These are phyloP conservation scores for Aspergillus ostianus DNA, from an alignment of 495 filamentous ascomycete species.

Conservation along the genomic window DNA sequence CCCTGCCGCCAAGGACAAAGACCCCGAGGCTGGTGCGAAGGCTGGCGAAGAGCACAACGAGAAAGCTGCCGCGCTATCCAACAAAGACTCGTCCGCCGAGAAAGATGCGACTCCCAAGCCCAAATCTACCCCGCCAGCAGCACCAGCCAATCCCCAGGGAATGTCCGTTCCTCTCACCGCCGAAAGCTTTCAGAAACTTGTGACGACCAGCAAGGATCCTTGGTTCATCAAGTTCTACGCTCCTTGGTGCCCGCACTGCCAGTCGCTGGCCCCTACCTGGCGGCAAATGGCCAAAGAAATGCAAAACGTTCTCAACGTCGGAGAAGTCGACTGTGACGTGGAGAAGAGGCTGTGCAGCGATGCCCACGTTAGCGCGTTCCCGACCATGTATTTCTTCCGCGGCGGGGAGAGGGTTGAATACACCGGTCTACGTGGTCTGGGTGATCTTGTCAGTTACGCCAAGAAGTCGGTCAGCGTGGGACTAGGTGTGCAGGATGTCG, in stretches of 20 bases:
- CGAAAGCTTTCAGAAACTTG: constrained; percentile 81
- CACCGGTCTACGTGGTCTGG: constrained; percentile 85
- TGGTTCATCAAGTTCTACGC: constrained; percentile 99
- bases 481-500: constrained; percentile 75
- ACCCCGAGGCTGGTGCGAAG: constrained; percentile 41
- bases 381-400: constrained; percentile 90
- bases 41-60: constrained; percentile 48
- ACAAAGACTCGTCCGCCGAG: constrained; percentile 32
- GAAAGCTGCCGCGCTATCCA: constrained; percentile 31
- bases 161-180: constrained; percentile 71
- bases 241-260: constrained; percentile 95
- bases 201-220: constrained; percentile 83
- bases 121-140: constrained; percentile 41
- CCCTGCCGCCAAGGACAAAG: constrained; percentile 49
- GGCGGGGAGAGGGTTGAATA: constrained; percentile 92
- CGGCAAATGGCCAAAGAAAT: constrained; percentile 84
- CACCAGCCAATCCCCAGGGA: constrained; percentile 70
- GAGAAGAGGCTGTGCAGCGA: constrained; percentile 88
- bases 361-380: constrained; percentile 71
- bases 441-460: constrained; percentile 82
- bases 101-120: constrained; percentile 24
- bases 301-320: constrained; percentile 82
- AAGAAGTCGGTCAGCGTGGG: constrained; percentile 80
- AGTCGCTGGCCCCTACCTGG: constrained; percentile 90
- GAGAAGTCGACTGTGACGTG: constrained; percentile 92